Evolutionary conservation across 371 early-diverging fungal genomes (phyloP).

Genomic region (Apophysomyces ossiformis): DNA sequence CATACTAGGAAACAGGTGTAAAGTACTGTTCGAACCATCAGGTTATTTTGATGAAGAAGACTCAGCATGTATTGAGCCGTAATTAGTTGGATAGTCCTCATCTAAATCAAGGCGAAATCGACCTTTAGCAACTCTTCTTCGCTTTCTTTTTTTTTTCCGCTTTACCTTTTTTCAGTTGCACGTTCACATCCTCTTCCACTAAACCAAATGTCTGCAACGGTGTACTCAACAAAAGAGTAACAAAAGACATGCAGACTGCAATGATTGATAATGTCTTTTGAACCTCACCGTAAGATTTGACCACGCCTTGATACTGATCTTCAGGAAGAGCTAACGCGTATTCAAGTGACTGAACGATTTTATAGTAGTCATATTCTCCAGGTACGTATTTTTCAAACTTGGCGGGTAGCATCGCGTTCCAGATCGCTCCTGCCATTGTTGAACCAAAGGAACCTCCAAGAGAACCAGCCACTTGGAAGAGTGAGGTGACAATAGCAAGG

Average conservation of each 20-base stretch:
- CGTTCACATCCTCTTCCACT: not conserved
- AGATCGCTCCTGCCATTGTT: constrained; percentile 43
- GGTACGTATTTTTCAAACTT: constrained; percentile 37
- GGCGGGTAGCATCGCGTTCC: constrained; percentile 41
- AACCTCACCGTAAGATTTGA: constrained; percentile 34
- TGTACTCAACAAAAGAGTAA: constrained; percentile 31
- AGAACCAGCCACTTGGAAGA: constrained; percentile 40
- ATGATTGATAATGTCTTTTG: constrained; percentile 38
- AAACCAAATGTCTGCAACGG: constrained; percentile 43
- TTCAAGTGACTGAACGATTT: constrained; percentile 30
- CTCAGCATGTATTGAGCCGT: not conserved
- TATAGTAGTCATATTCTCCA: constrained; percentile 34
- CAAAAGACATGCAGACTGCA: constrained; percentile 27
- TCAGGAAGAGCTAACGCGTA: constrained; percentile 31
- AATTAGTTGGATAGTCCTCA: not conserved
- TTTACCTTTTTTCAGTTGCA: not conserved
- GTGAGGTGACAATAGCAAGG: constrained; percentile 40
- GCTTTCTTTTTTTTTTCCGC: not conserved
- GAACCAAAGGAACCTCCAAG: constrained; percentile 38
- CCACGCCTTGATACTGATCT: constrained; percentile 34
- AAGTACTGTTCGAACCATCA: not conserved
- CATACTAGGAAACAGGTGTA: no score
- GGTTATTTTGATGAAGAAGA: not conserved
- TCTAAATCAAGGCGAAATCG: not conserved
- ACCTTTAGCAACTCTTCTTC: not conserved